Percentiles rank a stretch among this genome's conserved stretches.
These are phyloP conservation scores for Podaxis sp. DNA, from an alignment of 768 basidiomycete genomes.

Conservation along the genomic window DNA sequence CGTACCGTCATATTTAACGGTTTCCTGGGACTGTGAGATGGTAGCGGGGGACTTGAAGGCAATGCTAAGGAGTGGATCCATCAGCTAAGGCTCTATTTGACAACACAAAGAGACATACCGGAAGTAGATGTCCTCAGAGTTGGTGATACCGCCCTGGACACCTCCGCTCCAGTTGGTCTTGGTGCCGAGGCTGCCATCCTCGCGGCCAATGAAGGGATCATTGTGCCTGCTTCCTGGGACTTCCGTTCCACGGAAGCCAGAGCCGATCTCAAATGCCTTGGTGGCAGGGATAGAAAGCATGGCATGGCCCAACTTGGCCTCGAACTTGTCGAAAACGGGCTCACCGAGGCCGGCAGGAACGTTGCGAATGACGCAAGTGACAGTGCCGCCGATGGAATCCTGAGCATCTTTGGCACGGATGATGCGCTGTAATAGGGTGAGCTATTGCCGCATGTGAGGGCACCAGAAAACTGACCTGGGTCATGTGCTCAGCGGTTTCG, in stretches of 20 bases:
- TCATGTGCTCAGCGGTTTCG: constrained; percentile 89
- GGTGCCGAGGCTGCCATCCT: constrained; percentile 75
- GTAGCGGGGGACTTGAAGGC: constrained; percentile 99
- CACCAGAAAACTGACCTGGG: constrained; percentile 48
- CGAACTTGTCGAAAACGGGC: constrained; percentile 98
- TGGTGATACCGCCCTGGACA: constrained; percentile 95
- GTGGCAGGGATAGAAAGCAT: constrained; percentile 99
- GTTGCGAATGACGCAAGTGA: constrained; percentile 93
- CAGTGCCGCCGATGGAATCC: constrained; percentile 97
- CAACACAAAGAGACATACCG: constrained; percentile 46
- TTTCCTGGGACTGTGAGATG: constrained; percentile 87
- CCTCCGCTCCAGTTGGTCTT: constrained; percentile 95
- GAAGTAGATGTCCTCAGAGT: constrained; percentile 97
- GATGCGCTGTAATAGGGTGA: constrained; percentile 63
- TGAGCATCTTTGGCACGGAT: constrained; percentile 84
- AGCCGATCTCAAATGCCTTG: constrained; percentile 97
- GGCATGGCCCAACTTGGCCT: constrained; percentile 91
- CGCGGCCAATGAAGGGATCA: constrained; percentile 70
- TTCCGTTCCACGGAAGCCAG: constrained; percentile 92
- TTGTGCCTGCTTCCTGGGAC: constrained; percentile 93
- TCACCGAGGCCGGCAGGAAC: constrained; percentile 92
- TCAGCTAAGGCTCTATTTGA: background rate
- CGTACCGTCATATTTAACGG: constrained; percentile 92
- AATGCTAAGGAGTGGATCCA: constrained; percentile 28
- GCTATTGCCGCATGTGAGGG: background rate